Conservation (phyloP, 2,329 filamentous ascomycete species). For the Colletotrichum euphorbiae region DNA sequence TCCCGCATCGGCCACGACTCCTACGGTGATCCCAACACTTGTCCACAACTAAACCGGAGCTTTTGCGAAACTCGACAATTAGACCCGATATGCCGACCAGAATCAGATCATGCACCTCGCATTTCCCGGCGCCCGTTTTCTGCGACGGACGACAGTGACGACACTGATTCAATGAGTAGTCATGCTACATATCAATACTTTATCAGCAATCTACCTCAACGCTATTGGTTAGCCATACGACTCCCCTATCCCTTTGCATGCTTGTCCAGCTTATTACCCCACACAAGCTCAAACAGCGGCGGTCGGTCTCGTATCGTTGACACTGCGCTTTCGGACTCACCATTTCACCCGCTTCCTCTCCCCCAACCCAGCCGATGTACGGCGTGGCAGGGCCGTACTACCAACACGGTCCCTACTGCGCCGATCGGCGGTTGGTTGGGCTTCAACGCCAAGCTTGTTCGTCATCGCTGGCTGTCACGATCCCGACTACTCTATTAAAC, state of each 20-base stretch:
- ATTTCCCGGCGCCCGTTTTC: constrained; percentile 19
- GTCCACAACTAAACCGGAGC: constrained; percentile 16
- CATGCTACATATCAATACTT: constrained; percentile 29
- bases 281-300: constrained; percentile 26
- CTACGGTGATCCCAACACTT: constrained; percentile 22
- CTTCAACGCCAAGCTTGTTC: constrained; percentile 25
- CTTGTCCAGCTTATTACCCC: constrained; percentile 20
- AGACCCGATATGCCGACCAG: not conserved
- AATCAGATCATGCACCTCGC: constrained; percentile 20
- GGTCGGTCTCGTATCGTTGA: constrained; percentile 29
- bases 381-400: constrained; percentile 9
- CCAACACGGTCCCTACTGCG: not conserved
- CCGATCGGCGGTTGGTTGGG: constrained; percentile 31
- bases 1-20: constrained; percentile 18
- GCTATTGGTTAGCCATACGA: not conserved
- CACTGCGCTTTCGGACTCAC: constrained; percentile 35
- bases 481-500: constrained; percentile 4
- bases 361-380: constrained; percentile 38
- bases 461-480: constrained; percentile 26
- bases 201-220: constrained; percentile 5
- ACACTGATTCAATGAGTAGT: constrained; percentile 20
- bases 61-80: constrained; percentile 3
- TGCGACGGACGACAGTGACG: constrained; percentile 19
- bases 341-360: constrained; percentile 28
- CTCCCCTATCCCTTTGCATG: constrained; percentile 7